These are phyloP conservation scores for Metschnikowia corniflorae DNA, from an alignment of 805 yeast species.

Conservation along the genomic window DNA sequence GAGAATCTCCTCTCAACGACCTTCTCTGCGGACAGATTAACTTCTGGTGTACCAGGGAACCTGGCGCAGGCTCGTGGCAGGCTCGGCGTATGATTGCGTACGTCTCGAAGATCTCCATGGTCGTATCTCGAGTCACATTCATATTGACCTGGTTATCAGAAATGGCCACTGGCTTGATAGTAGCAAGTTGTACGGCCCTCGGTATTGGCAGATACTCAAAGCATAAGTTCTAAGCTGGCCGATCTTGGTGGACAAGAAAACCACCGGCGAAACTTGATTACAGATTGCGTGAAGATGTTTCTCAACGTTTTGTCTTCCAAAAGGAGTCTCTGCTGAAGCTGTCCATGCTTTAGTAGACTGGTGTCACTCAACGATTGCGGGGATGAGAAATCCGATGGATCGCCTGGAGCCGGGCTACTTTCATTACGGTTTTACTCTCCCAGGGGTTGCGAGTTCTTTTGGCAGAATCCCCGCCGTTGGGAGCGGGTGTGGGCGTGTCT, in stretches of 20 bases:
- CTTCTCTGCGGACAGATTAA: too few species aligned
- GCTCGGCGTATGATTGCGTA: slow-evolving; percentile 90
- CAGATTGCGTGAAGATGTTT: slow-evolving; percentile 82
- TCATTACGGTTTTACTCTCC: slow-evolving; percentile 23
- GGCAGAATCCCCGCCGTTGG: slow-evolving; percentile 3
- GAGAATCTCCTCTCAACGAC: too few species aligned
- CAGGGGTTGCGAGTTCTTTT: slow-evolving; percentile 9
- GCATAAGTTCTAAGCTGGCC: slow-evolving; percentile 83
- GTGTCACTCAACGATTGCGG: slow-evolving; percentile 33
- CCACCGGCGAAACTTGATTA: slow-evolving; percentile 73
- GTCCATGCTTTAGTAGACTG: slow-evolving; percentile 63
- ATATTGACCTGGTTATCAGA: slow-evolving; percentile 92
- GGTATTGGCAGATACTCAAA: slow-evolving; percentile 73
- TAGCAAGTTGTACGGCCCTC: slow-evolving; percentile 91
- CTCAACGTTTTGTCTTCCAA: slow-evolving; percentile 66
- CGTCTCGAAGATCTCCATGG: slow-evolving; percentile 83
- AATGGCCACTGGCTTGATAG: slow-evolving; percentile 91
- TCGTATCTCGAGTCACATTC: slow-evolving; percentile 85
- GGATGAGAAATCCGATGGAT: slow-evolving; percentile 20
- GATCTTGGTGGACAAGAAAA: slow-evolving; percentile 83
- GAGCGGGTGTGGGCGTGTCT: slow-evolving; percentile 23
- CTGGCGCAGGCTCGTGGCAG: slow-evolving; percentile 84
- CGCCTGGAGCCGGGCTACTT: slow-evolving; percentile 22
- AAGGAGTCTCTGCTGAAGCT: slow-evolving; percentile 74
- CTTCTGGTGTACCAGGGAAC: too few species aligned